phyloP scores from a whole-genome alignment of 495 filamentous ascomycete genomes.

The Echria macrotheca region DNA sequence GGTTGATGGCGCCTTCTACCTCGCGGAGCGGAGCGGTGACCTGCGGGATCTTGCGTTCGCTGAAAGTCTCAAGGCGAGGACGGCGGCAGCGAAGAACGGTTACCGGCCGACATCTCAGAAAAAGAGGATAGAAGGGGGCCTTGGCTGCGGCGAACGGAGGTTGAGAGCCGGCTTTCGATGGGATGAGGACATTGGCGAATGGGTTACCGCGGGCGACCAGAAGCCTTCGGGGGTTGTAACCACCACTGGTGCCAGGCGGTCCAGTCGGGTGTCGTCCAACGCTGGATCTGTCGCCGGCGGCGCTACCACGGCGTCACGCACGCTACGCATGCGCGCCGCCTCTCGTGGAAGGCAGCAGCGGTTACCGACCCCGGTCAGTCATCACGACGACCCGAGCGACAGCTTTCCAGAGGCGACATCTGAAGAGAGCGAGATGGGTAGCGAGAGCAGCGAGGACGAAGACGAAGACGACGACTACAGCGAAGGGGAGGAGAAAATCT shows the following conservation, averaged over 20 bases:
- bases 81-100: neutral
- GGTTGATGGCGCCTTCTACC: slow-evolving; percentile 31
- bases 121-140: too few species aligned
- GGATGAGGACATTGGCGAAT: slow-evolving; percentile 53
- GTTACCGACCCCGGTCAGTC: neutral
- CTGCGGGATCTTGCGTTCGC: slow-evolving; percentile 40
- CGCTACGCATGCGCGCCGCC: neutral
- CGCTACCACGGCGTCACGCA: neutral
- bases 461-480: neutral
- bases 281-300: too few species aligned
- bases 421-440: neutral
- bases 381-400: neutral
- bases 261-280: neutral
- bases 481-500: neutral
- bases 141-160: too few species aligned
- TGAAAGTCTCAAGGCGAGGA: slow-evolving; percentile 27
- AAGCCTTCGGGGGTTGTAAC: neutral
- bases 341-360: neutral
- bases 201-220: slow-evolving; percentile 32
- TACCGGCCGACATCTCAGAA: too few species aligned
- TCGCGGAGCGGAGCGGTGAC: slow-evolving; percentile 38
- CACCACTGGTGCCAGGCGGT: neutral
- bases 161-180: slow-evolving; percentile 33
- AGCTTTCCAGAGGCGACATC: neutral
- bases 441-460: neutral